These are phyloP conservation scores for Leccinellum rugosiceps DNA, from an alignment of 768 basidiomycete species.

Conservation along the genomic window DNA sequence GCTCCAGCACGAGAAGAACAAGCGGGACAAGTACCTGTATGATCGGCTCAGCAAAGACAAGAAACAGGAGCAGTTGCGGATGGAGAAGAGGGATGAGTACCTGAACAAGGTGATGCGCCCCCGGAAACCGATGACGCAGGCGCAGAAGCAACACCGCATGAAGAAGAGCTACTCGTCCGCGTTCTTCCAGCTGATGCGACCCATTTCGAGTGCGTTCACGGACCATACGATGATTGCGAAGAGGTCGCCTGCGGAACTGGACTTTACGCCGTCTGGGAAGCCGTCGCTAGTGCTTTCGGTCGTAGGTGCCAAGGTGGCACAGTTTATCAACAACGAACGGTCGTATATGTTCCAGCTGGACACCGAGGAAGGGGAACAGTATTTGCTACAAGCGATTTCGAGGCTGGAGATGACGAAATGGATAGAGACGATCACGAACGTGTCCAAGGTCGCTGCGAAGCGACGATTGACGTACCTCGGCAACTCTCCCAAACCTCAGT, in stretches of 20 bases:
- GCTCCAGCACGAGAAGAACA: slow-evolving; percentile 76
- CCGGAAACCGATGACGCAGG: slow-evolving; percentile 46
- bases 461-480: slow-evolving; percentile 80
- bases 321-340: slow-evolving; percentile 75
- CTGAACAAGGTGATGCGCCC: slow-evolving; percentile 69
- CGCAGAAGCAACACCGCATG: slow-evolving; percentile 76
- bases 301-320: slow-evolving; percentile 65
- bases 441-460: slow-evolving; percentile 71
- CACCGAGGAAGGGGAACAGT: slow-evolving; percentile 85
- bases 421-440: slow-evolving; percentile 70
- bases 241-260: slow-evolving; percentile 68
- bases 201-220: slow-evolving; percentile 81
- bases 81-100: slow-evolving; percentile 72
- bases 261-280: slow-evolving; percentile 70
- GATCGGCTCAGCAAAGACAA: slow-evolving; percentile 74
- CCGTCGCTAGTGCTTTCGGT: slow-evolving; percentile 73
- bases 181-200: slow-evolving; percentile 84
- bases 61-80: slow-evolving; percentile 65
- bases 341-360: slow-evolving; percentile 81
- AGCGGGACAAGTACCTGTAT: slow-evolving; percentile 69
- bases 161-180: slow-evolving; percentile 85
- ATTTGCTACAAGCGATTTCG: slow-evolving; percentile 70
- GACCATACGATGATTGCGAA: slow-evolving; percentile 50
- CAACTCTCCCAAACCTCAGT: slow-evolving; percentile 66
- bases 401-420: slow-evolving; percentile 72